phyloP scores from a whole-genome alignment of 768 basidiomycete species.

The Rhodotorula taiwanensis region DNA sequence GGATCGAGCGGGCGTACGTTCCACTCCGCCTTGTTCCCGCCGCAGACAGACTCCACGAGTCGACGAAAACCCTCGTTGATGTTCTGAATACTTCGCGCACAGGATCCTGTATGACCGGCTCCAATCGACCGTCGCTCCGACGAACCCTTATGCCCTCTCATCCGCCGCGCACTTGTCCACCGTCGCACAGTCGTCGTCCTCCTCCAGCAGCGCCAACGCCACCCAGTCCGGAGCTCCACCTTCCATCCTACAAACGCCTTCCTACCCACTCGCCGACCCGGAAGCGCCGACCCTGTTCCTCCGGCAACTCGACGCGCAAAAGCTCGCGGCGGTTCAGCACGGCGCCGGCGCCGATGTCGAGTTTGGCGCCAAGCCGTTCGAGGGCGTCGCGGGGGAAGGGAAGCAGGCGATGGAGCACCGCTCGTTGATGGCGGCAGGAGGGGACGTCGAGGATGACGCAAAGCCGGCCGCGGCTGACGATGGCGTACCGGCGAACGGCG shows the following conservation, averaged over 20 bases:
- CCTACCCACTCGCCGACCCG: conserved; percentile 26
- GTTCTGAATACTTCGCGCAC: background rate
- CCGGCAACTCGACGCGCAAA: conserved; percentile 30
- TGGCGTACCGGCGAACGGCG: background rate
- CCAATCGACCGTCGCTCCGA: conserved; percentile 16
- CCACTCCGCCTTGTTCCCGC: background rate
- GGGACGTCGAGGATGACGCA: background rate
- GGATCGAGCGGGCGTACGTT: conserved; percentile 34
- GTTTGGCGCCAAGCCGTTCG: conserved; percentile 9
- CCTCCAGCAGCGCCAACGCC: conserved; percentile 3
- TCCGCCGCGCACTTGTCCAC: conserved; percentile 21
- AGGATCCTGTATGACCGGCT: conserved; percentile 36
- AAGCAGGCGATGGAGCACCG: background rate
- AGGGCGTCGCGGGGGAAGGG: conserved; percentile 20
- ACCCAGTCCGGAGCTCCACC: background rate
- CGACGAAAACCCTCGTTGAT: too few relatives aligned
- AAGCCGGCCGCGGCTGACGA: background rate
- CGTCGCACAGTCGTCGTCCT: conserved; percentile 24
- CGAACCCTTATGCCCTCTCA: conserved; percentile 34
- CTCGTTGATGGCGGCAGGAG: conserved; percentile 3
- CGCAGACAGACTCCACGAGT: too few relatives aligned
- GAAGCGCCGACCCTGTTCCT: conserved; percentile 18
- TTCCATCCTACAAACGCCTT: conserved; percentile 18
- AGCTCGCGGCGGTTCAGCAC: conserved; percentile 27
- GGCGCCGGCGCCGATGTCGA: background rate